Percentiles rank a stretch among this genome's conserved stretches.
phyloP scores from a whole-genome alignment of 805 yeast species.

The Pichia cephalocereana region DNA sequence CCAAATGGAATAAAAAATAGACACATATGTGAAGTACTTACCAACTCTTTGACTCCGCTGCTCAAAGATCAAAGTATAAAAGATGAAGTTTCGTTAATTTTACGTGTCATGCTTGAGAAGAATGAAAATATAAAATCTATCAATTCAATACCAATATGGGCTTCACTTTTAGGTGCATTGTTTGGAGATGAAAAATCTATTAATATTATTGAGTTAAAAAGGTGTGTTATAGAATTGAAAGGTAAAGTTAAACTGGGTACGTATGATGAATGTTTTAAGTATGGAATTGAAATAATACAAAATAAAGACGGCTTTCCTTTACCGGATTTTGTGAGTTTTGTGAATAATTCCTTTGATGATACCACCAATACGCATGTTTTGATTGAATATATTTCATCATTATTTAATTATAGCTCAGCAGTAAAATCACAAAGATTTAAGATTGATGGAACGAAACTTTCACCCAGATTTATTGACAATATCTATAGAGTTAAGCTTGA shows the following conservation, averaged over 20 bases:
- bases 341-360: background rate
- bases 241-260: background rate
- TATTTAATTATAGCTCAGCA: background rate
- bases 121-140: background rate
- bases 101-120: slow-evolving; percentile 14
- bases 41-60: slow-evolving; percentile 8
- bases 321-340: background rate
- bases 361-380: background rate
- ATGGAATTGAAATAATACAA: background rate
- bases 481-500: slow-evolving; percentile 14
- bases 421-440: background rate
- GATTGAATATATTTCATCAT: background rate
- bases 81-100: slow-evolving; percentile 21
- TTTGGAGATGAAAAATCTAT: background rate
- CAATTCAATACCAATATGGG: background rate
- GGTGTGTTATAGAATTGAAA: background rate
- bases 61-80: slow-evolving; percentile 13
- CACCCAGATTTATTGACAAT: slow-evolving; percentile 9
- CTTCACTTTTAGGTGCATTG: background rate
- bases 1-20: slow-evolving; percentile 9
- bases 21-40: slow-evolving; percentile 11
- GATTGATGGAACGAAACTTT: background rate
- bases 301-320: background rate
- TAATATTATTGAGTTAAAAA: background rate
- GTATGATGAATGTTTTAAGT: background rate